These are phyloP conservation scores for Volutella citrinella DNA, from an alignment of 2,329 filamentous ascomycete genomes.

Conservation along the genomic window DNA sequence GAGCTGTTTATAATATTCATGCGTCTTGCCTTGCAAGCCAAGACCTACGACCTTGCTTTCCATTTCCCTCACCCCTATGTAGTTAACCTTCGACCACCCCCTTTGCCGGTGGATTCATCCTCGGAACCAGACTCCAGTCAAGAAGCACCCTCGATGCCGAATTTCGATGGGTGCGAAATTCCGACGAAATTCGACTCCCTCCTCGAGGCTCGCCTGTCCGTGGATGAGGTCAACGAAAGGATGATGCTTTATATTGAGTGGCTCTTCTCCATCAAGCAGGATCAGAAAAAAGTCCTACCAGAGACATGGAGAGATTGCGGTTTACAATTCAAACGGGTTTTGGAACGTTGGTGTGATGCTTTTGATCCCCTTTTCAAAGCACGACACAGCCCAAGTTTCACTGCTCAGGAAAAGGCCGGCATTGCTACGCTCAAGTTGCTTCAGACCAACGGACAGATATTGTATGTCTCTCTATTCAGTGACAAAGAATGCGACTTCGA, in stretches of 20 bases:
- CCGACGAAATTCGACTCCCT: constrained; percentile 44
- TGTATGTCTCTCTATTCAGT: constrained; percentile 60
- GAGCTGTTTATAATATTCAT: constrained; percentile 63
- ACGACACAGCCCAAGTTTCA: constrained; percentile 46
- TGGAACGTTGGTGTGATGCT: constrained; percentile 53
- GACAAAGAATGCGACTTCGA: constrained; percentile 59
- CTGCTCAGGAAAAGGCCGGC: constrained; percentile 54
- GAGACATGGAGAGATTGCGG: constrained; percentile 46
- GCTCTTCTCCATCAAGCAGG: constrained; percentile 45
- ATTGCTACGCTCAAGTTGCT: constrained; percentile 63
- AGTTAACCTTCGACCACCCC: constrained; percentile 28
- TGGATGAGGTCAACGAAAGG: constrained; percentile 54
- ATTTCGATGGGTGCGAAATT: too few species aligned
- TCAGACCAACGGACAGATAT: constrained; percentile 54
- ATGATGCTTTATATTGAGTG: constrained; percentile 58
- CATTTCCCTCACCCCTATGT: constrained; percentile 63
- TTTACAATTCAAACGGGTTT: constrained; percentile 44
- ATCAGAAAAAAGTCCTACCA: constrained; percentile 53
- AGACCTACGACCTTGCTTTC: constrained; percentile 67
- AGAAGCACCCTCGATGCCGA: too few species aligned
- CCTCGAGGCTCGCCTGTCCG: constrained; percentile 53
- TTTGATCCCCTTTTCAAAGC: constrained; percentile 54
- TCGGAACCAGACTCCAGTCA: constrained; percentile 38
- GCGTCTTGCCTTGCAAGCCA: constrained; percentile 61
- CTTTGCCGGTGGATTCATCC: constrained; percentile 22